Evolutionary conservation across 2,329 filamentous ascomycete genomes (phyloP).

Genomic region (Chaetomium sp.): DNA sequence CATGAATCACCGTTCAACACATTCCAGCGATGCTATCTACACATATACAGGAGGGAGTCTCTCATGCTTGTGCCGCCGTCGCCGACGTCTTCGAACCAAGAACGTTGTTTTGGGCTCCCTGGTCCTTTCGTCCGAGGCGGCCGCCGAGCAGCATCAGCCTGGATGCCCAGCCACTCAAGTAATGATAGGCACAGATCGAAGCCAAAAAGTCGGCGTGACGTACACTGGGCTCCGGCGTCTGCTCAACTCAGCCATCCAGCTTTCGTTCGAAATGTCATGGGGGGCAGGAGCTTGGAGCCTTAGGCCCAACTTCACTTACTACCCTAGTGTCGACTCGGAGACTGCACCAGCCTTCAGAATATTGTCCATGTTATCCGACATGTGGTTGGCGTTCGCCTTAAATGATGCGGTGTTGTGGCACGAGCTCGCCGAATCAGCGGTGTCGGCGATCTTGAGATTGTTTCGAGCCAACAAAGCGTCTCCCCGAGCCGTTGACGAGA

Average conservation of each 20-base stretch:
- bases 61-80: neutral
- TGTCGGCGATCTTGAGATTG: neutral
- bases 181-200: neutral
- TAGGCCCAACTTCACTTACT: slow-evolving; percentile 14
- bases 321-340: slow-evolving; percentile 9
- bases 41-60: neutral
- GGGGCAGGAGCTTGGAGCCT: slow-evolving; percentile 12
- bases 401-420: neutral
- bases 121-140: neutral
- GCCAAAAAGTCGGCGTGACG: neutral
- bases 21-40: neutral
- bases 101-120: neutral
- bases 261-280: slow-evolving; percentile 1
- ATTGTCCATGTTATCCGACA: neutral
- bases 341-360: slow-evolving; percentile 8
- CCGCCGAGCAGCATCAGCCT: neutral
- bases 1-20: neutral
- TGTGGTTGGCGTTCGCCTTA: neutral
- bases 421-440: neutral
- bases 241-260: slow-evolving; percentile 11
- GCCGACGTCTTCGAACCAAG: neutral
- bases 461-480: slow-evolving; percentile 2
- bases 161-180: neutral
- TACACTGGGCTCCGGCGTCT: slow-evolving; percentile 16
- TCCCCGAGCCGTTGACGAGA: neutral